Percentiles rank a stretch among this genome's conserved stretches.
Evolutionary conservation across 306 rosid genomes (phyloP).

Genomic region (Pueraria montana): DNA sequence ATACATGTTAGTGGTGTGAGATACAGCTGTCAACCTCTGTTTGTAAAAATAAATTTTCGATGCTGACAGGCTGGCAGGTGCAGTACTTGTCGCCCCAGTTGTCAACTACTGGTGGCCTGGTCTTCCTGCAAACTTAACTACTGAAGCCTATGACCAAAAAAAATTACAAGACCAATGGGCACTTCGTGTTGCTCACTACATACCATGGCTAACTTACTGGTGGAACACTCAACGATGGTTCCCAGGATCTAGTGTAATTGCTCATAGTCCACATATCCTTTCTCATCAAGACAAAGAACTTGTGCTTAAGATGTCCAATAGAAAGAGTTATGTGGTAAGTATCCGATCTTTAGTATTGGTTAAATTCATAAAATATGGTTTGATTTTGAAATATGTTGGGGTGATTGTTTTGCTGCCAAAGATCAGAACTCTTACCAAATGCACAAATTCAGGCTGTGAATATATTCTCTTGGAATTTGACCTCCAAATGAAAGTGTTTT

Average conservation of each 20-base stretch:
- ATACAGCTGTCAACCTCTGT: not conserved
- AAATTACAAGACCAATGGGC: conserved; percentile 76
- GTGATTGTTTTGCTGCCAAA: conserved; percentile 24
- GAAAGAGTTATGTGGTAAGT: conserved; percentile 47
- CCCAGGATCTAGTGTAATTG: conserved; percentile 45
- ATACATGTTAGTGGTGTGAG: conserved; percentile 18
- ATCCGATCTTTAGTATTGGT: conserved; percentile 29
- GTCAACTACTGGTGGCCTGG: conserved; percentile 90
- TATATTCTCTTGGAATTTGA: not conserved
- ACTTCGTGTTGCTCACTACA: conserved; percentile 74
- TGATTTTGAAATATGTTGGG: conserved; percentile 5
- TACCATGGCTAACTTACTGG: conserved; percentile 91
- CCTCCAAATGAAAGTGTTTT: not conserved
- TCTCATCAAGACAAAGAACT: conserved; percentile 55
- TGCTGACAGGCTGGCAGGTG: conserved; percentile 81
- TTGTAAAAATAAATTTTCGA: conserved; percentile 15
- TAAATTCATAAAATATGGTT: conserved; percentile 9
- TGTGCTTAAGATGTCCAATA: not conserved
- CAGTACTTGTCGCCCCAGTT: conserved; percentile 73
- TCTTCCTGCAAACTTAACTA: conserved; percentile 73
- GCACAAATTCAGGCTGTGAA: conserved; percentile 20
- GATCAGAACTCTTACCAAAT: conserved; percentile 23
- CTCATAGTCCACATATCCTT: conserved; percentile 29
- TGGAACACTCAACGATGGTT: conserved; percentile 95
- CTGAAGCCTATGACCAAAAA: conserved; percentile 56